These are phyloP conservation scores for Globisporangium takayamanum DNA, from an alignment of 352 stramenopile species.

Conservation along the genomic window DNA sequence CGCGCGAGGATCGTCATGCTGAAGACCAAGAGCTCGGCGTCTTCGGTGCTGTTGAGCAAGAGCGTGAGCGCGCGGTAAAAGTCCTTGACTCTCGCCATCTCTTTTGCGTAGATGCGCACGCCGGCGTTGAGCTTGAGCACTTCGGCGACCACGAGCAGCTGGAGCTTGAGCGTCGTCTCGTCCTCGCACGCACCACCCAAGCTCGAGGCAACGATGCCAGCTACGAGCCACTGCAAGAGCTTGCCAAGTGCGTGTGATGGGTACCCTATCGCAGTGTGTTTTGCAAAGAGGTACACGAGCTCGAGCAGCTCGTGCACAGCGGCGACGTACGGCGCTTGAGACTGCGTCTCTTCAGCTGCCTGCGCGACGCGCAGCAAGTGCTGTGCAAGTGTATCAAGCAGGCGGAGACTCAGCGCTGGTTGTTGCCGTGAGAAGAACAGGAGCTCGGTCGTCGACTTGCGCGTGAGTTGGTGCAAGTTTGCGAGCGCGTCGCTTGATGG, in stretches of 20 bases:
- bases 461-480: slow-evolving; percentile 37
- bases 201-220: slow-evolving; percentile 34
- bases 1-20: slow-evolving; percentile 72
- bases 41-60: slow-evolving; percentile 72
- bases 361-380: slow-evolving; percentile 30
- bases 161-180: slow-evolving; percentile 51
- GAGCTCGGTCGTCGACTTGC: slow-evolving; percentile 29
- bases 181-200: slow-evolving; percentile 35
- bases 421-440: slow-evolving; percentile 43
- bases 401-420: slow-evolving; percentile 31
- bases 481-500: slow-evolving; percentile 17
- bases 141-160: slow-evolving; percentile 61
- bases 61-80: slow-evolving; percentile 79
- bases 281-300: slow-evolving; percentile 48
- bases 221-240: slow-evolving; percentile 57
- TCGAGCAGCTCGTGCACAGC: slow-evolving; percentile 34
- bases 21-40: slow-evolving; percentile 65
- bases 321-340: slow-evolving; percentile 16
- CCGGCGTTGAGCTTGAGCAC: slow-evolving; percentile 66
- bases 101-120: slow-evolving; percentile 69
- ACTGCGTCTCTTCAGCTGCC: slow-evolving; percentile 10
- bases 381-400: slow-evolving; percentile 57
- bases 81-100: slow-evolving; percentile 75
- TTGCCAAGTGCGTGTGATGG: slow-evolving; percentile 64
- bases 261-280: slow-evolving; percentile 53